Conservation (phyloP, 106 monocot genomes). For the Dioscorea dumetorum region DNA sequence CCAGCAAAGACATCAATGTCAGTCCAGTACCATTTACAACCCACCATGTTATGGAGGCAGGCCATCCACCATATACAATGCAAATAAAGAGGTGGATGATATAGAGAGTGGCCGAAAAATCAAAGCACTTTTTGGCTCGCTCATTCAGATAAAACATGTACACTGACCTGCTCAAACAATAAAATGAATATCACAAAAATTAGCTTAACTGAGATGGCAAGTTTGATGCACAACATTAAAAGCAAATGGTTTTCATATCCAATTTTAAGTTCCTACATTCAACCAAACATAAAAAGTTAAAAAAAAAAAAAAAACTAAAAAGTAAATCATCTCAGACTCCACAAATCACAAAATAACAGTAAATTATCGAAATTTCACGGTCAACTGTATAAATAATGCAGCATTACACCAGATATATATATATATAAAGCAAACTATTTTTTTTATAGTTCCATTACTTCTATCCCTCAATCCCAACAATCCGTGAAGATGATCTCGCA, state of each 20-base stretch:
- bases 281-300: not conserved
- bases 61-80: conserved; percentile 95
- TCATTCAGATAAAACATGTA: conserved; percentile 73
- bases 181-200: not conserved
- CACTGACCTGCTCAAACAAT: conserved; percentile 51
- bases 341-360: not conserved
- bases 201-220: no score
- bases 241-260: no score
- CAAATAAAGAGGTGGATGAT: conserved; percentile 91
- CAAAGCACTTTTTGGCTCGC: conserved; percentile 95
- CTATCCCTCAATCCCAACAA: no score
- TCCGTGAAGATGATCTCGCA: no score
- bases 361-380: no score
- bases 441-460: no score
- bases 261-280: no score
- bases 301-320: not conserved
- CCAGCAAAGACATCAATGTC: conserved; percentile 67
- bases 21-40: conserved; percentile 69
- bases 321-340: no score
- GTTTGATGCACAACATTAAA: no score
- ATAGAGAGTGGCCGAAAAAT: conserved; percentile 85
- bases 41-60: conserved; percentile 94
- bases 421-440: no score
- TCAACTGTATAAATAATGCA: no score
- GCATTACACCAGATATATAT: no score